These are phyloP conservation scores for Phytophthora nicotianae DNA, from an alignment of 352 stramenopile species.

Conservation along the genomic window DNA sequence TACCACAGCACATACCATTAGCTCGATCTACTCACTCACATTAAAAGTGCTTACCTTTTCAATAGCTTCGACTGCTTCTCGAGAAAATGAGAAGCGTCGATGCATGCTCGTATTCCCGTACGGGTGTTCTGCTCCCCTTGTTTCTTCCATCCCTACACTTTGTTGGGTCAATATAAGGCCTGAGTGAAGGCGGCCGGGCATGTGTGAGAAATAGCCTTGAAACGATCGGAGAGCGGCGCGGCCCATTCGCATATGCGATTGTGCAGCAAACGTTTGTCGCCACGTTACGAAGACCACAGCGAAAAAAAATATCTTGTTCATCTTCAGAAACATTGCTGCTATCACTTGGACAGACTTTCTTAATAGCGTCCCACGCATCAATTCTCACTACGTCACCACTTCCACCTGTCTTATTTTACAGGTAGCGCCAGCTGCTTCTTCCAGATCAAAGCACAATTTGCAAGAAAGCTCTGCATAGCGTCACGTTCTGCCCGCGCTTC, in stretches of 20 bases:
- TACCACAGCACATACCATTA: constrained; percentile 8
- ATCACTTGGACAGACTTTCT: constrained; percentile 22
- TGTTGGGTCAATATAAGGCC: constrained; percentile 2
- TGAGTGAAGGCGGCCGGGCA: background rate
- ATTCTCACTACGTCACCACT: constrained; percentile 18
- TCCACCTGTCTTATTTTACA: constrained; percentile 31
- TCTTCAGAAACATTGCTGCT: background rate
- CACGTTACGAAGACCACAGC: constrained; percentile 4
- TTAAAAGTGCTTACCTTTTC: constrained; percentile 23
- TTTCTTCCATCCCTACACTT: constrained; percentile 12
- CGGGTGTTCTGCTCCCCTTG: constrained; percentile 13
- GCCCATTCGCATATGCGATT: constrained; percentile 20
- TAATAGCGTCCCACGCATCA: constrained; percentile 9
- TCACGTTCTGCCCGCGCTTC: constrained; percentile 28
- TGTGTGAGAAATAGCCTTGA: constrained; percentile 34
- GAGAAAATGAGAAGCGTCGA: constrained; percentile 40
- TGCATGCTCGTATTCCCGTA: constrained; percentile 28
- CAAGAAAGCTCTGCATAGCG: constrained; percentile 36
- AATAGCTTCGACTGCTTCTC: constrained; percentile 27
- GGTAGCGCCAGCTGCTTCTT: constrained; percentile 38
- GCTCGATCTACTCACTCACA: background rate
- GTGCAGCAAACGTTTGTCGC: background rate
- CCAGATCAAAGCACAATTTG: constrained; percentile 40
- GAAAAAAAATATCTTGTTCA: constrained; percentile 12
- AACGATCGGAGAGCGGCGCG: constrained; percentile 20